Conservation (phyloP, 495 filamentous ascomycete genomes). For the Daldinia vernicosa region DNA sequence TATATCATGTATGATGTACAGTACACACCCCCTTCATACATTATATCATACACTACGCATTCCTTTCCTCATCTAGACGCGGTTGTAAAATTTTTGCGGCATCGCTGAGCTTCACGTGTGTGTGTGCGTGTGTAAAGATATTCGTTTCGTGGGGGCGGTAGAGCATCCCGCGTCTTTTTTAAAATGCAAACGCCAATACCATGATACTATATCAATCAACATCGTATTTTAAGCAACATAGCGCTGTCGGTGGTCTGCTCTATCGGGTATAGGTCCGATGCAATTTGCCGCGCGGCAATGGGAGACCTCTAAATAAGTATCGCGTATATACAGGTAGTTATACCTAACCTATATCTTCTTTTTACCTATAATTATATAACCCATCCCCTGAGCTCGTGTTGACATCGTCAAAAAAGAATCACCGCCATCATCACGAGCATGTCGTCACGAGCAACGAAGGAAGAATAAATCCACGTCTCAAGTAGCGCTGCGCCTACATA, state of each 20-base stretch:
- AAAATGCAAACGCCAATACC: not conserved
- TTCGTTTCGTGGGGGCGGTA: slow-evolving; percentile 10
- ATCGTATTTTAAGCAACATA: slow-evolving; percentile 12
- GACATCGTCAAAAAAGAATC: not conserved
- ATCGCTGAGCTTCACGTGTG: not conserved
- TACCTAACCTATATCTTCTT: not conserved
- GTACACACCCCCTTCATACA: slow-evolving; percentile 1
- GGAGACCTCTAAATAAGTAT: slow-evolving; percentile 13
- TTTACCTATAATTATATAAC: too few relatives aligned
- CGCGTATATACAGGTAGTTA: not conserved
- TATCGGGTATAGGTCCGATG: slow-evolving; percentile 24
- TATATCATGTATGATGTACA: slow-evolving; percentile 5
- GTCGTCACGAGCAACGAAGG: not conserved
- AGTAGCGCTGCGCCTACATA: slow-evolving; percentile 13
- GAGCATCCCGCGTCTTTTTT: slow-evolving; percentile 15
- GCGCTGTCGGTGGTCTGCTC: slow-evolving; percentile 4
- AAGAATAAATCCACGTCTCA: not conserved
- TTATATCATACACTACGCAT: slow-evolving; percentile 14
- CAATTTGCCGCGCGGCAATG: slow-evolving; percentile 42
- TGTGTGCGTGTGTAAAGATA: not conserved
- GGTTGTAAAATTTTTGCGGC: slow-evolving; percentile 12
- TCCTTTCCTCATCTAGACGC: slow-evolving; percentile 17
- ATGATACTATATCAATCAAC: not conserved
- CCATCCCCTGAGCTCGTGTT: slow-evolving; percentile 1
- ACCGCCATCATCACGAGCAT: not conserved